Evolutionary conservation across 83 land plant genomes (phyloP), one percentile per base, ranked within the genome.

Genomic region (Thuja plicata): DNA sequence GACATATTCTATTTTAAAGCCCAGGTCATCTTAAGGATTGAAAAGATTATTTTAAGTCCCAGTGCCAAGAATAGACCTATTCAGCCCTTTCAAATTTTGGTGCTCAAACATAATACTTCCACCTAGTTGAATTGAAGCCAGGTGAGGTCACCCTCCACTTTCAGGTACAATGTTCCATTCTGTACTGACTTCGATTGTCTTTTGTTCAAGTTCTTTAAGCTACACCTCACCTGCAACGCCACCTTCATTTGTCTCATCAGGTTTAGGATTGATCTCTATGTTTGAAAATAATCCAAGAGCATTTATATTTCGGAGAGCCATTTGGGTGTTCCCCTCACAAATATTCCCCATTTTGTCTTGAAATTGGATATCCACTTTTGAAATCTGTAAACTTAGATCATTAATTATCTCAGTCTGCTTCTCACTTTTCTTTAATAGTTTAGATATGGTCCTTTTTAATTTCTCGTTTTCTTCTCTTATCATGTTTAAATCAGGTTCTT

Each of bases 91-190:
- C 8, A 98, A 54, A 88, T 98, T 98, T 35, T 98, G 93, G 81
- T 96, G 99, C 87, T 98, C 99, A 94, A 98, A 86, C 40, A 50
- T 17, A 13, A 43, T 13, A 48, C 24, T 41, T 32, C 11, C 38
- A 85, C 38, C 32, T 17, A 13, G 6, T 34, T 34, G 4, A n/a
- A n/a, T 34, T 13, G 3, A 11, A 76, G 46, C 99, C 98, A 98
- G 92, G 52, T 93, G 95, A 45, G 99, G 99, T 34, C 96, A 92
- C 15, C 99, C 99, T 24, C 93, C 90, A 52, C 94, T 94, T 50
- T 99, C 99, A 87, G 98, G 99, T n/a, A 97, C 99, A 90, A 98
- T 95, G 88, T 96, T 98, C 99, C 99, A 98, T 88, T 98, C 98
- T 54, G 99, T 94, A 89, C 93, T 94, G 54, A 98, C 98, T 89